These are phyloP conservation scores for Aspergillus clavatus DNA, from an alignment of 2,329 filamentous ascomycete genomes.

Conservation along the genomic window DNA sequence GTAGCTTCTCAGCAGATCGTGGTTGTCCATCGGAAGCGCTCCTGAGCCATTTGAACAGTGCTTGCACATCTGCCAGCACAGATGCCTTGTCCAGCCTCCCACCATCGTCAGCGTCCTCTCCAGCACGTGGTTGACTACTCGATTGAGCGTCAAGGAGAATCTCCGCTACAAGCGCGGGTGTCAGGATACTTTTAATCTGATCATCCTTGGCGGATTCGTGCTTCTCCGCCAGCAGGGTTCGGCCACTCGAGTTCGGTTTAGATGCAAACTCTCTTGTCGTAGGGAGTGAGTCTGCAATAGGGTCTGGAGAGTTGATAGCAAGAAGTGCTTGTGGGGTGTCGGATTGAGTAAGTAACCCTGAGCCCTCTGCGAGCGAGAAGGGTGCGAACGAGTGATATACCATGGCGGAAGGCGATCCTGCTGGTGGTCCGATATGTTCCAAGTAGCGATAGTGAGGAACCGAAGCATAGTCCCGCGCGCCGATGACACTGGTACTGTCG, in stretches of 20 bases:
- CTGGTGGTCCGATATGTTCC: slow-evolving; percentile 29
- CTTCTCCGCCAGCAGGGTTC: slow-evolving; percentile 27
- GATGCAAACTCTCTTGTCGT: slow-evolving; percentile 26
- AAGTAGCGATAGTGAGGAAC: slow-evolving; percentile 37
- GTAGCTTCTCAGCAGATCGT: slow-evolving; percentile 33
- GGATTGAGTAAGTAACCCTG: slow-evolving; percentile 12
- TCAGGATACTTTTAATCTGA: slow-evolving; percentile 23
- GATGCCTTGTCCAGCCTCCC: slow-evolving; percentile 3
- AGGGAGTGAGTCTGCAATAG: slow-evolving; percentile 6
- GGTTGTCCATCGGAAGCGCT: slow-evolving; percentile 16
- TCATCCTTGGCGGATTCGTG: slow-evolving; percentile 8
- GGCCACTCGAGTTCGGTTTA: slow-evolving; percentile 22
- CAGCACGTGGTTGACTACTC: slow-evolving; percentile 8
- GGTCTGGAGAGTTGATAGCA: not conserved
- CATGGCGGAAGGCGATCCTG: slow-evolving; percentile 7
- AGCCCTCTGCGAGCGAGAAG: slow-evolving; percentile 15
- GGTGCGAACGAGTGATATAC: slow-evolving; percentile 15
- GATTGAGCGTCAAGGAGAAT: slow-evolving; percentile 35
- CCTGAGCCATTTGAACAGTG: slow-evolving; percentile 34
- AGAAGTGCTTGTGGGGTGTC: slow-evolving; percentile 11
- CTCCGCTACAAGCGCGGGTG: slow-evolving; percentile 38
- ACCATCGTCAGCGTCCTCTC: not conserved
- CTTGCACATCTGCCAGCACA: slow-evolving; percentile 27
- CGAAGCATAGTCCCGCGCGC: slow-evolving; percentile 32
- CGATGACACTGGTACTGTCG: slow-evolving; percentile 32